Conservation (phyloP, 1,284 basidiomycete species). For the Puccinia coronata region DNA sequence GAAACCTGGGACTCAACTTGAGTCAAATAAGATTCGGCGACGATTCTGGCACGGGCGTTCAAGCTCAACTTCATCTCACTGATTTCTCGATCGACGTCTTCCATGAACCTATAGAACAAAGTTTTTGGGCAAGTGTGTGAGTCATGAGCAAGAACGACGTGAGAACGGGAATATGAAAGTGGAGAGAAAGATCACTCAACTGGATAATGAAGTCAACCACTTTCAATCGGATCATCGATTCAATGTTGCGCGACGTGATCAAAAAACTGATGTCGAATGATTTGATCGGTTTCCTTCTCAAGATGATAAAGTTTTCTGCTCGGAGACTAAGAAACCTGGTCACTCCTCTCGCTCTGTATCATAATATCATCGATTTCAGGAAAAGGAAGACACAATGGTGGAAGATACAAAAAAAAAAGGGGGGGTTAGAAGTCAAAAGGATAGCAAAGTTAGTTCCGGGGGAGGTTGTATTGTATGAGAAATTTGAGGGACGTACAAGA, state of each 20-base stretch:
- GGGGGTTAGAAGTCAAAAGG: too few species aligned
- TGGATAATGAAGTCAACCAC: slow-evolving; percentile 99
- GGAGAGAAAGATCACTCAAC: slow-evolving; percentile 60
- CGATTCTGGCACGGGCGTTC: slow-evolving; percentile 93
- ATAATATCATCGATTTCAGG: background rate
- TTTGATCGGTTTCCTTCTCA: slow-evolving; percentile 91
- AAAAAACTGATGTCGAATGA: slow-evolving; percentile 98
- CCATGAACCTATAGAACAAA: slow-evolving; percentile 56
- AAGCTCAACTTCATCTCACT: slow-evolving; percentile 70
- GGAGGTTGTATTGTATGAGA: background rate
- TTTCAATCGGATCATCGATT: slow-evolving; percentile 98
- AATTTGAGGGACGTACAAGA: slow-evolving; percentile 74
- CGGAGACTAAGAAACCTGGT: slow-evolving; percentile 99
- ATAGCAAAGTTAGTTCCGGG: background rate
- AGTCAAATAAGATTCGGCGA: slow-evolving; percentile 70
- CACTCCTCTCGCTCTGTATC: slow-evolving; percentile 74
- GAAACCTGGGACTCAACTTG: slow-evolving; percentile 11
- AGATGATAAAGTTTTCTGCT: slow-evolving; percentile 93
- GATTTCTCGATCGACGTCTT: slow-evolving; percentile 63
- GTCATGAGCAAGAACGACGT: slow-evolving; percentile 6
- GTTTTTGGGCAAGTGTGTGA: slow-evolving; percentile 56
- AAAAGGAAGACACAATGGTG: background rate
- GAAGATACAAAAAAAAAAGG: background rate
- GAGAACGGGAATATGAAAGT: slow-evolving; percentile 5
- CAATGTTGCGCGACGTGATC: slow-evolving; percentile 94